These are phyloP conservation scores for Aureobasidium leucospermi DNA, from an alignment of 2,329 filamentous ascomycete species.

Conservation along the genomic window DNA sequence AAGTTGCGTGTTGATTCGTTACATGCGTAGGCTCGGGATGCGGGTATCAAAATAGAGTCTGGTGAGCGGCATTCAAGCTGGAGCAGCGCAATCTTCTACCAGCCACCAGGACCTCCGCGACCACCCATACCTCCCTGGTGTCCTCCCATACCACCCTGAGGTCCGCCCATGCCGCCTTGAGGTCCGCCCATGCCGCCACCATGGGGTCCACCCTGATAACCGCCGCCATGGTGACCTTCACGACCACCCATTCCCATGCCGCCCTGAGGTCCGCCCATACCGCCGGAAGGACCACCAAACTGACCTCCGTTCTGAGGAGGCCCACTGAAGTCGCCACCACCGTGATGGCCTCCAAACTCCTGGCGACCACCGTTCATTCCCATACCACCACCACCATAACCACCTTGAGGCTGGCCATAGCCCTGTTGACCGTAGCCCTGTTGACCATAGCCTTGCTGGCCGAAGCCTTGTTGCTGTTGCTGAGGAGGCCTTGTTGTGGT, in stretches of 20 bases:
- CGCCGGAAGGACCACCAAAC: not conserved
- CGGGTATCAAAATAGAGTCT: not conserved
- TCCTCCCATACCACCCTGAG: not conserved
- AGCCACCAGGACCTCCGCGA: conserved; percentile 3
- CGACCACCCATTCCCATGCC: not conserved
- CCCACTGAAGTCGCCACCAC: not conserved
- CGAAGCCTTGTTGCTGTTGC: not conserved
- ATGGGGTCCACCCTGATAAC: not conserved
- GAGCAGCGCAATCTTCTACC: not conserved
- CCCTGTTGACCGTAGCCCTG: not conserved
- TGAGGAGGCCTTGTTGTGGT: not conserved
- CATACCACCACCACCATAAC: conserved; percentile 1
- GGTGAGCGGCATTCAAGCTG: not conserved
- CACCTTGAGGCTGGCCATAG: not conserved
- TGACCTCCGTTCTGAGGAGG: not conserved
- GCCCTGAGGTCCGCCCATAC: not conserved
- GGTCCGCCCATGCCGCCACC: not conserved
- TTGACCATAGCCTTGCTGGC: not conserved
- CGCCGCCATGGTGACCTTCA: not conserved
- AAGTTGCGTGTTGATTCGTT: not conserved
- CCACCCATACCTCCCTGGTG: not conserved
- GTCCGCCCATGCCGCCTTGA: not conserved
- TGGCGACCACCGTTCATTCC: not conserved
- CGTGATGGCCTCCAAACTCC: not conserved
- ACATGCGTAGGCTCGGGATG: not conserved